Evolutionary conservation across 1,284 basidiomycete species (phyloP).

Genomic region (Rhodotorula glutinis): DNA sequence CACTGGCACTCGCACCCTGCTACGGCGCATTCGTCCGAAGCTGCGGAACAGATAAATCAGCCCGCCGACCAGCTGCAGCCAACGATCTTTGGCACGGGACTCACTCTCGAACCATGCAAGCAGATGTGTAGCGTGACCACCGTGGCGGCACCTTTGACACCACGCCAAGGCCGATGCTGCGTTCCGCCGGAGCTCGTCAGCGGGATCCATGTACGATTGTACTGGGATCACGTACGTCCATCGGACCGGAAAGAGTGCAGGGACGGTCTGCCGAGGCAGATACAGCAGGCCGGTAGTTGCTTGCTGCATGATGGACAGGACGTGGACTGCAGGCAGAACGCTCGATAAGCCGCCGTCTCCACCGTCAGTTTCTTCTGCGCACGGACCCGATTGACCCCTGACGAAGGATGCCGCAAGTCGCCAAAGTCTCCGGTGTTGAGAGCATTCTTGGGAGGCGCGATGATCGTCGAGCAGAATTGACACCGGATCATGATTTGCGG

Average conservation of each 20-base stretch:
- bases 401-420: background rate
- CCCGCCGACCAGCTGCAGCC: no score
- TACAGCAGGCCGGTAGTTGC: constrained; percentile 40
- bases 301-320: constrained; percentile 43
- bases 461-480: constrained; percentile 33
- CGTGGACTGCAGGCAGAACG: constrained; percentile 22
- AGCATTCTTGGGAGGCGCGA: constrained; percentile 17
- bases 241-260: constrained; percentile 35
- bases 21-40: constrained; percentile 17
- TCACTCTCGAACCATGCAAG: constrained; percentile 42
- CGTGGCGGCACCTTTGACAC: constrained; percentile 41
- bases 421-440: background rate
- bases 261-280: constrained; percentile 38
- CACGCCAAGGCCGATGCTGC: constrained; percentile 30
- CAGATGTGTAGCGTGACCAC: constrained; percentile 42
- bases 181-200: no score
- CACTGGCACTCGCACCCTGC: constrained; percentile 28
- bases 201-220: no score
- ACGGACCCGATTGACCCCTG: no score
- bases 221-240: constrained; percentile 30
- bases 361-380: background rate
- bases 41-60: background rate
- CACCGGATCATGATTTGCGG: constrained; percentile 34
- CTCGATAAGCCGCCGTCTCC: background rate
- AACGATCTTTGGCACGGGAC: no score